A percentile compares a stretch with the other conserved stretches of the same genome.
Evolutionary conservation across 2,329 filamentous ascomycete species (phyloP).

Genomic region (Daldinia eschscholtzii): DNA sequence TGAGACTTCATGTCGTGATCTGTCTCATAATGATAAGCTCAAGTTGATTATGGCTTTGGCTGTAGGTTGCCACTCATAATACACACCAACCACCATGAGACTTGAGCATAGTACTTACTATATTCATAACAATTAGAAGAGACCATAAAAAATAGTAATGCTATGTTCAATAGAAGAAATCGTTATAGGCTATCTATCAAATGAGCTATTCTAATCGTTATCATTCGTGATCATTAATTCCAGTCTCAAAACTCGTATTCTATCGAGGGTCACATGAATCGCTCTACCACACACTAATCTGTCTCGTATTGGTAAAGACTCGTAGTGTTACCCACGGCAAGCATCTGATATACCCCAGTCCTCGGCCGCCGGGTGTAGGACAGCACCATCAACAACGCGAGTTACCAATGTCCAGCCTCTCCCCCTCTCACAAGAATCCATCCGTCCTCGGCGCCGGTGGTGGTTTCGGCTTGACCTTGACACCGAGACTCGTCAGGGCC

Average conservation of each 20-base stretch:
- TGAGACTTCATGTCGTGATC: neutral
- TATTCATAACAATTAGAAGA: neutral
- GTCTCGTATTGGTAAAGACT: neutral
- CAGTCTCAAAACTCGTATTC: neutral
- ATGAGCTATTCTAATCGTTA: neutral
- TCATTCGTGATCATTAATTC: slow-evolving; percentile 4
- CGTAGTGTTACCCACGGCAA: slow-evolving; percentile 1
- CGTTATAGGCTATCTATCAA: neutral
- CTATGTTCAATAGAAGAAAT: neutral
- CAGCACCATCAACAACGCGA: neutral
- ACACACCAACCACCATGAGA: neutral
- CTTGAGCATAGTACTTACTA: neutral
- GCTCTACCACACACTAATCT: neutral
- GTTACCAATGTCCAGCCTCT: neutral
- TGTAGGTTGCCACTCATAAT: neutral
- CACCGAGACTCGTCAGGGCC: slow-evolving; percentile 58
- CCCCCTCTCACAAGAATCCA: slow-evolving; percentile 46
- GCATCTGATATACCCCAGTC: neutral
- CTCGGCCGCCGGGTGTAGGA: neutral
- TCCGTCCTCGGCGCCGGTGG: slow-evolving; percentile 47
- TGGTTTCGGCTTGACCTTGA: slow-evolving; percentile 61
- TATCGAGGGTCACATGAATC: slow-evolving; percentile 3
- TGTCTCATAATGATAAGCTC: neutral
- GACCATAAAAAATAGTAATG: neutral
- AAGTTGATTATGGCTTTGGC: neutral